Base-by-base conservation (phyloP, 164 flowering plant species). In the Magnolia officinalis region DNA sequence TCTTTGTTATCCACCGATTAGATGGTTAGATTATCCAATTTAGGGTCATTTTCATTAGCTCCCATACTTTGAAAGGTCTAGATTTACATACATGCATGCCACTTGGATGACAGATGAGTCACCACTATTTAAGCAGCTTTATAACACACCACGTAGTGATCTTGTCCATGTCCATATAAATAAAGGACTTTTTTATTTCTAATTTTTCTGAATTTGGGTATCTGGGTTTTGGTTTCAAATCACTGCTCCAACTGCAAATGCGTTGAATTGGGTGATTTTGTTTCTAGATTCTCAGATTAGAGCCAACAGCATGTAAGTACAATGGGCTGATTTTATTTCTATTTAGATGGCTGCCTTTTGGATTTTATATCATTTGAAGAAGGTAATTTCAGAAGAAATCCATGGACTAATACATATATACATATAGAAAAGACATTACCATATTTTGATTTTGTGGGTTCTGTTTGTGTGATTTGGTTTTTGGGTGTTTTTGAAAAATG, bases 271-370 rank as follows among this genome's bases (percentile, higher is more conserved):
- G 21, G 8, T 18, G 21, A 64, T 64, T 20, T 70, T 21, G n/a
- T 13, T 72, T 72, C 29, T 76, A n/a, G 14, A 63, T 74, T 61
- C 71, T 76, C 78, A 76, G 74, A 76, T 71, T 63, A 69, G 70
- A 72, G 50, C 74, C 61, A 37, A 8, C 74, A 16, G 68, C 78
- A 63, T 71, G 78, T 63, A 71, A 71, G 74, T 71, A 19, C 70
- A 76, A 64, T 63, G n/a, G 29, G 49, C 70, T 50, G 73, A 16
- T 59, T 76, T 76, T 61, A 55, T 52, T 70, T 71, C 13, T 37
- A 52, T 55, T 75, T 37, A 67, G 72, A 55, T 11, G 45, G 45
- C 45, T 37, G 13, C 19, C 61, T 55, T 55, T 55, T 55, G 61
- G 61, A 55, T 55, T 55, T 55, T 55, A 55, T 16, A 11, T 55